Percentiles rank a stretch among this genome's conserved stretches.
Conservation (phyloP, 148 eudicot species). For the Rhododendron molle region DNA sequence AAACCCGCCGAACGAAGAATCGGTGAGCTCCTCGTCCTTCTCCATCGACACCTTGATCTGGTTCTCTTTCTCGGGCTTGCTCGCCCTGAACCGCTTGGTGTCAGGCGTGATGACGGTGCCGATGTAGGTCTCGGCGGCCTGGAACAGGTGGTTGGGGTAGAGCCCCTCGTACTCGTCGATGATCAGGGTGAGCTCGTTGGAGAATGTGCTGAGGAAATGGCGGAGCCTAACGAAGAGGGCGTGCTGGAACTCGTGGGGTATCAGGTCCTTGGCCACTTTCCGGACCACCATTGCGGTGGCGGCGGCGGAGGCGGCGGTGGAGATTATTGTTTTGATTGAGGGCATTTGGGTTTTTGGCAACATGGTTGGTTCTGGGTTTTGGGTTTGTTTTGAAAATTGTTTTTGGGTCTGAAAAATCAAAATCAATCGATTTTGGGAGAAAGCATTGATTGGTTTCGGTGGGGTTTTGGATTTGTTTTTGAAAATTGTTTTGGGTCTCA, state of each 20-base stretch:
- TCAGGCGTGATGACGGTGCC: constrained; percentile 5
- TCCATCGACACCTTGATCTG: constrained; percentile 20
- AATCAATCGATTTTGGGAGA: not conserved
- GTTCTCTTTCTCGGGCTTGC: constrained; percentile 5
- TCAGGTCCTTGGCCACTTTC: constrained; percentile 7
- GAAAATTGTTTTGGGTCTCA: not conserved
- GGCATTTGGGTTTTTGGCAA: constrained; percentile 15
- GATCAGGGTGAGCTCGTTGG: constrained; percentile 16
- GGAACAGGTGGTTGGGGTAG: constrained; percentile 15
- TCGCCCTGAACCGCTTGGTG: constrained; percentile 10
- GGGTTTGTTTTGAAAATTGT: not conserved
- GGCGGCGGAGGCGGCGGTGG: constrained; percentile 26
- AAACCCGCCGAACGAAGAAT: constrained; percentile 13
- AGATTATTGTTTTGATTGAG: constrained; percentile 17
- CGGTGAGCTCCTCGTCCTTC: constrained; percentile 17
- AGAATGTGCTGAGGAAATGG: not conserved
- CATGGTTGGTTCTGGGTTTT: not conserved
- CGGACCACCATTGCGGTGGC: constrained; percentile 30
- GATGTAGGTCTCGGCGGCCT: constrained; percentile 18
- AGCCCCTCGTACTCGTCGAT: constrained; percentile 26
- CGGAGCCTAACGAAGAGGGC: not conserved
- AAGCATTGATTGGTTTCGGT: no score
- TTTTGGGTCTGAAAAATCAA: not conserved
- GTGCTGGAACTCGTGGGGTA: constrained; percentile 11
- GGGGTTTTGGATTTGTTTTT: no score